Evolutionary conservation across 2,329 filamentous ascomycete species (phyloP).

Genomic region (Penicillium digitatum): DNA sequence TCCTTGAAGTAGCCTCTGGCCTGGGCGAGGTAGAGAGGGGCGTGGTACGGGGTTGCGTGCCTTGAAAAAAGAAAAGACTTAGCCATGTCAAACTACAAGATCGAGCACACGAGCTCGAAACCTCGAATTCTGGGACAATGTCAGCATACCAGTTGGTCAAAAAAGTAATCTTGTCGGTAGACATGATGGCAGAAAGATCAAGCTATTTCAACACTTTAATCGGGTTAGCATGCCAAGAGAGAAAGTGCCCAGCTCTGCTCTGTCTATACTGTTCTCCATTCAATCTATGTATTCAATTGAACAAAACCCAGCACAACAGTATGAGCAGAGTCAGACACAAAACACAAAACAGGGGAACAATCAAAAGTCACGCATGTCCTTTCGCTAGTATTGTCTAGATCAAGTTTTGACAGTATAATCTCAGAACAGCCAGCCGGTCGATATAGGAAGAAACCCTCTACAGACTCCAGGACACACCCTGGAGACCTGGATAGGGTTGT

Average conservation of each 20-base stretch:
- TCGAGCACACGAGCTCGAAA: neutral
- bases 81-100: constrained; percentile 19
- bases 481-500: neutral
- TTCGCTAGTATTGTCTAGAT: constrained; percentile 85
- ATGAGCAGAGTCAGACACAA: constrained; percentile 8
- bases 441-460: constrained; percentile 18
- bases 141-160: constrained; percentile 71
- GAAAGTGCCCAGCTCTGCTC: constrained; percentile 10
- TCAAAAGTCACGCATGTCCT: constrained; percentile 72
- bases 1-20: constrained; percentile 70
- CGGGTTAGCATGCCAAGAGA: constrained; percentile 31
- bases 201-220: constrained; percentile 24
- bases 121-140: constrained; percentile 2
- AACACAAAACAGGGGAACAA: constrained; percentile 33
- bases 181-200: constrained; percentile 55
- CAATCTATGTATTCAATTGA: constrained; percentile 2
- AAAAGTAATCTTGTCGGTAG: constrained; percentile 81
- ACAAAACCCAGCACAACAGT: neutral
- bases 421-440: constrained; percentile 54
- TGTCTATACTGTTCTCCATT: neutral
- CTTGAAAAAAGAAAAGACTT: constrained; percentile 44
- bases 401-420: constrained; percentile 78
- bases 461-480: neutral
- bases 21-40: constrained; percentile 72
- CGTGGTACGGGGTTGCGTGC: constrained; percentile 79